Evolutionary conservation across 345 rosid species (phyloP), one percentile per base, ranked within the genome.

Genomic region (Gossypium bickii): DNA sequence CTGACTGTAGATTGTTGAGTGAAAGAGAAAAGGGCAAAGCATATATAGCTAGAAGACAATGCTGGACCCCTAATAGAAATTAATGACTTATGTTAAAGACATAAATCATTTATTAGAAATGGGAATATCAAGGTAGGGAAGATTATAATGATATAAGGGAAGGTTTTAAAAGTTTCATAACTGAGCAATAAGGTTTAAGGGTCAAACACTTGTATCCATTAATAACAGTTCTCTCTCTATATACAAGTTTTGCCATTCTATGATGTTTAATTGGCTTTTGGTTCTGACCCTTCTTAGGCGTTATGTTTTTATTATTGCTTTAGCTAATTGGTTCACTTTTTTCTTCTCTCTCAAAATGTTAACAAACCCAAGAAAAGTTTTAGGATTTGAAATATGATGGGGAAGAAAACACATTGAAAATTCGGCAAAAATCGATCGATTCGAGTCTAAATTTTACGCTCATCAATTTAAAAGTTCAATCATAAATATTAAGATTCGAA

Each of bases 261-360:
- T 24, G 56, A 3, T 67, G 56, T 67, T 24, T 16, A 3, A 67
- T 24, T 67, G 57, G 71, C 24, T 20, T 67, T 67, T 48, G 57
- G 55, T 47, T 45, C 10, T 20, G 56, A 67, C 38, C 29, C 9
- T 13, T n/a, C 55, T 22, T 17, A 24, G 29, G 44, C 44, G 57
- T 68, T 68, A 64, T 24, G 20, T 12, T 68, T 49, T 48, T 25
- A 9, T 2, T 62, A 16, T 67, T 67, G 71, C 71, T 22, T 67
- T 47, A 24, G 38, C n/a, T 53, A 67, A 47, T 34, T 45, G 38
- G 55, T 67, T 67, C 71, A 13, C 41, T 25, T 68, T 68, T 56
- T 25, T 25, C 24, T 16, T 68, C 43, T 68, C 4, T 67, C 43
- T 17, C 38, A 34, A 12, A 16, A 41, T 4, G 8, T 24, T 13